These are phyloP conservation scores for Haplosporangium sp. DNA, from an alignment of 371 early-diverging fungal species.

Conservation along the genomic window DNA sequence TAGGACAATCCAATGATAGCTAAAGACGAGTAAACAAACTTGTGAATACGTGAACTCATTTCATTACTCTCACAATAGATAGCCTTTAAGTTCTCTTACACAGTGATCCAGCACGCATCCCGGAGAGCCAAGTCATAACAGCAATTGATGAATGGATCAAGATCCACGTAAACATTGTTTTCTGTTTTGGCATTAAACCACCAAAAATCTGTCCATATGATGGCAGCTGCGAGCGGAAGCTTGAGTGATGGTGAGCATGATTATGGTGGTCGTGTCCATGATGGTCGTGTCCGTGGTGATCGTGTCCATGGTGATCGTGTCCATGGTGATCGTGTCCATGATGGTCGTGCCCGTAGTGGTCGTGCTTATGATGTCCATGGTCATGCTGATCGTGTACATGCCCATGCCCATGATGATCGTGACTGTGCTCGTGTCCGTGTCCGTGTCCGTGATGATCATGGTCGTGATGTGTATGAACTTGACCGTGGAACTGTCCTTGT, in stretches of 20 bases:
- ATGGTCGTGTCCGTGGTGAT: conserved; percentile 39
- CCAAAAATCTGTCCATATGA: conserved; percentile 62
- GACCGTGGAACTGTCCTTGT: background rate
- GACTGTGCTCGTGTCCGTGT: conserved; percentile 6
- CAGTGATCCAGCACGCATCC: conserved; percentile 62
- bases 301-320: conserved; percentile 38
- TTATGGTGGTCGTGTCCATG: conserved; percentile 31
- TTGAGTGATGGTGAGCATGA: conserved; percentile 41
- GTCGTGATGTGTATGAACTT: no score
- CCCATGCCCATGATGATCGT: conserved; percentile 19
- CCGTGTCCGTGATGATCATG: conserved; percentile 7
- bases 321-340: conserved; percentile 29
- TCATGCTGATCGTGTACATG: conserved; percentile 16
- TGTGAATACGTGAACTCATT: background rate
- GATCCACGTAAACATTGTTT: conserved; percentile 73
- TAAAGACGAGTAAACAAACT: conserved; percentile 17
- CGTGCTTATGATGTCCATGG: background rate
- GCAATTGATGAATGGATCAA: conserved; percentile 61
- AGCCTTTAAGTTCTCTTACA: conserved; percentile 50
- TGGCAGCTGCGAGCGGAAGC: conserved; percentile 55
- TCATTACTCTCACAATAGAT: background rate
- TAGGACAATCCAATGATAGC: conserved; percentile 68
- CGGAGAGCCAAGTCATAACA: conserved; percentile 64
- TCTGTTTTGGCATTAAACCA: conserved; percentile 63
- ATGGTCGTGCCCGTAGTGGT: conserved; percentile 11